Conservation (phyloP, 495 filamentous ascomycete species). For the Podospora pseudopauciseta region DNA sequence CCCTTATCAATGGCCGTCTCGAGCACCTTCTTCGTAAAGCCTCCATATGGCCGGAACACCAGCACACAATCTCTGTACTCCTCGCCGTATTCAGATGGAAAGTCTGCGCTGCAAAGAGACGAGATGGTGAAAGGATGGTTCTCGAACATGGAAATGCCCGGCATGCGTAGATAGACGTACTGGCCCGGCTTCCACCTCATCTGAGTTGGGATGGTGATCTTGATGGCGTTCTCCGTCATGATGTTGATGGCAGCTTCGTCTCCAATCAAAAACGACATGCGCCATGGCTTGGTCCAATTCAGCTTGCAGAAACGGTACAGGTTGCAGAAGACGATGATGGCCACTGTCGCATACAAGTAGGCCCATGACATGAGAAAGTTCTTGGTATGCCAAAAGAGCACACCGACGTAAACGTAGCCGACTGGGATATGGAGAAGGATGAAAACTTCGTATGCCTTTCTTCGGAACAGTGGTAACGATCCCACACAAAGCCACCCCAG, state of each 20-base stretch:
- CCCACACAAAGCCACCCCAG: slow-evolving; percentile 76
- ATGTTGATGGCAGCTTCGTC: slow-evolving; percentile 84
- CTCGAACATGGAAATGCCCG: slow-evolving; percentile 80
- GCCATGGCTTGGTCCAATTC: slow-evolving; percentile 82
- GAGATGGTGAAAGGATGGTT: slow-evolving; percentile 97
- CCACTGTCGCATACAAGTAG: slow-evolving; percentile 80
- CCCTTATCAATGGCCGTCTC: slow-evolving; percentile 73
- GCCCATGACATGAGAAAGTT: slow-evolving; percentile 90
- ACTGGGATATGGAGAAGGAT: slow-evolving; percentile 76
- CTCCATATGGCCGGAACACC: slow-evolving; percentile 85
- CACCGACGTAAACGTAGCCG: slow-evolving; percentile 71
- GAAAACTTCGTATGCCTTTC: slow-evolving; percentile 75
- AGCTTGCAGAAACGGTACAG: slow-evolving; percentile 66
- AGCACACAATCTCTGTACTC: slow-evolving; percentile 82
- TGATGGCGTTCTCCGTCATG: slow-evolving; percentile 87
- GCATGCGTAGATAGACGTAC: slow-evolving; percentile 92
- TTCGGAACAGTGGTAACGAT: slow-evolving; percentile 66
- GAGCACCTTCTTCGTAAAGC: slow-evolving; percentile 80
- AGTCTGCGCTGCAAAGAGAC: slow-evolving; percentile 77
- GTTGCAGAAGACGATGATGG: slow-evolving; percentile 70
- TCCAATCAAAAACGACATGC: slow-evolving; percentile 73
- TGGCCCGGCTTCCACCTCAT: slow-evolving; percentile 92
- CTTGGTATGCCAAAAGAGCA: slow-evolving; percentile 94
- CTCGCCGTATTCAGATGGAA: slow-evolving; percentile 82
- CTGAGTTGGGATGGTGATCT: slow-evolving; percentile 87